These are phyloP conservation scores for Fomitopsis betulina DNA, from an alignment of 1,284 basidiomycete species.

Conservation along the genomic window DNA sequence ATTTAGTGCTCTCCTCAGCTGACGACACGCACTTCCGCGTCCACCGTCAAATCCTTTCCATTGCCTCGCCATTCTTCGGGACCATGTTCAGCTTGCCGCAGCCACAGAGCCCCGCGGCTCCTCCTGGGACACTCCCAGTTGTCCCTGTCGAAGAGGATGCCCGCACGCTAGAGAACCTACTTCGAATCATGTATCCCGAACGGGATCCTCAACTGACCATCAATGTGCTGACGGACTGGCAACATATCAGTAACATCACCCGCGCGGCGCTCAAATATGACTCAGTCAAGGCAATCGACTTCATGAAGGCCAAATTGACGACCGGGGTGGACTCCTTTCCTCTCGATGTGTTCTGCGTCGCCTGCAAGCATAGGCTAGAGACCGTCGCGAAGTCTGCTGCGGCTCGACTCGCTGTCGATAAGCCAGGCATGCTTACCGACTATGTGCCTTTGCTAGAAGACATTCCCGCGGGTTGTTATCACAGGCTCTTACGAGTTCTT, in stretches of 20 bases:
- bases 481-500: constrained; percentile 3
- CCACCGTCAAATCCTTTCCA: constrained; percentile 10
- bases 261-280: constrained; percentile 14
- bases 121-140: neutral
- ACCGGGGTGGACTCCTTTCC: constrained; percentile 18
- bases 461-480: constrained; percentile 7
- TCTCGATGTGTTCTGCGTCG: constrained; percentile 24
- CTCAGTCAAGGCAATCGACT: neutral
- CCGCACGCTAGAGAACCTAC: constrained; percentile 7
- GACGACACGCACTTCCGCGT: constrained; percentile 16
- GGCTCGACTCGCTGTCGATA: neutral
- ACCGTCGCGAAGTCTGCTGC: neutral
- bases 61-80: constrained; percentile 15
- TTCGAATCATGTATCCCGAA: constrained; percentile 8
- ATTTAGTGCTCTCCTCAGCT: constrained; percentile 11
- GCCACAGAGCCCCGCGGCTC: constrained; percentile 1
- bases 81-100: constrained; percentile 16
- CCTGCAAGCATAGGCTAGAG: constrained; percentile 9
- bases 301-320: neutral
- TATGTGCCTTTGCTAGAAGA: constrained; percentile 12
- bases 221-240: neutral
- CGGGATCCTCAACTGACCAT: constrained; percentile 1
- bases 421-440: neutral
- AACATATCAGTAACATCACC: neutral
- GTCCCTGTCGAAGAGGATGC: constrained; percentile 13